These are phyloP conservation scores for Lenzites betulinus DNA, from an alignment of 768 basidiomycete genomes.

Conservation along the genomic window DNA sequence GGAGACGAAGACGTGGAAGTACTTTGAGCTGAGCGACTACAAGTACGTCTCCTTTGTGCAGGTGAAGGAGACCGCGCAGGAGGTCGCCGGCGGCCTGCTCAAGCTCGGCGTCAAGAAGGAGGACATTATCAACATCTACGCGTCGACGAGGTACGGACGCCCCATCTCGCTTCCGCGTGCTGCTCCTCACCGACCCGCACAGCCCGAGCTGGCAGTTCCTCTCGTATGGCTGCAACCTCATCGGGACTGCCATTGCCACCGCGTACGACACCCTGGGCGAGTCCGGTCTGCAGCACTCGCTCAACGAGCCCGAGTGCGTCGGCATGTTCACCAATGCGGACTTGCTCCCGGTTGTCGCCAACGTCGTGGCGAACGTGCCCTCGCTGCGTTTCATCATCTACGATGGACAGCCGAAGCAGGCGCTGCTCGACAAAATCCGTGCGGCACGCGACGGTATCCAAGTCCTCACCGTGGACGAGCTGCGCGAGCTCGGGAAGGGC, in stretches of 20 bases:
- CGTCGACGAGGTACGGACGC: slow-evolving; percentile 75
- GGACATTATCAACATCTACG: slow-evolving; percentile 89
- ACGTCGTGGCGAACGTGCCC: slow-evolving; percentile 72
- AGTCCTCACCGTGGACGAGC: slow-evolving; percentile 66
- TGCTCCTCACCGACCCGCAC: background rate
- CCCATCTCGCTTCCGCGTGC: background rate
- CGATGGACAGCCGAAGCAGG: slow-evolving; percentile 65
- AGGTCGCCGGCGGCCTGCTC: slow-evolving; percentile 71
- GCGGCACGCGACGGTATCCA: slow-evolving; percentile 57
- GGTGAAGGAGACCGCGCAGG: slow-evolving; percentile 61
- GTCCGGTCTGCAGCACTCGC: slow-evolving; percentile 83
- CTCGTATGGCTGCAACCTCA: slow-evolving; percentile 76
- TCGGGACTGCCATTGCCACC: slow-evolving; percentile 84
- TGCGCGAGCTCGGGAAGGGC: slow-evolving; percentile 65
- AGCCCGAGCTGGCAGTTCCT: slow-evolving; percentile 89
- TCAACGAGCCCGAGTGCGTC: slow-evolving; percentile 82
- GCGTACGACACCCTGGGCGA: slow-evolving; percentile 97
- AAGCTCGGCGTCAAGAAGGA: slow-evolving; percentile 66
- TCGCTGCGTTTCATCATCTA: slow-evolving; percentile 81
- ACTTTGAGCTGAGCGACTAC: slow-evolving; percentile 89
- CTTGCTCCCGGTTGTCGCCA: slow-evolving; percentile 77
- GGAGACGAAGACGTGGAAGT: slow-evolving; percentile 96
- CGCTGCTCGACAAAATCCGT: slow-evolving; percentile 60
- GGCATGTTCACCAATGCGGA: slow-evolving; percentile 93
- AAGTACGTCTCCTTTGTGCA: slow-evolving; percentile 78